Conservation (phyloP, 2,329 filamentous ascomycete genomes). For the Verticillium albo-atrum region DNA sequence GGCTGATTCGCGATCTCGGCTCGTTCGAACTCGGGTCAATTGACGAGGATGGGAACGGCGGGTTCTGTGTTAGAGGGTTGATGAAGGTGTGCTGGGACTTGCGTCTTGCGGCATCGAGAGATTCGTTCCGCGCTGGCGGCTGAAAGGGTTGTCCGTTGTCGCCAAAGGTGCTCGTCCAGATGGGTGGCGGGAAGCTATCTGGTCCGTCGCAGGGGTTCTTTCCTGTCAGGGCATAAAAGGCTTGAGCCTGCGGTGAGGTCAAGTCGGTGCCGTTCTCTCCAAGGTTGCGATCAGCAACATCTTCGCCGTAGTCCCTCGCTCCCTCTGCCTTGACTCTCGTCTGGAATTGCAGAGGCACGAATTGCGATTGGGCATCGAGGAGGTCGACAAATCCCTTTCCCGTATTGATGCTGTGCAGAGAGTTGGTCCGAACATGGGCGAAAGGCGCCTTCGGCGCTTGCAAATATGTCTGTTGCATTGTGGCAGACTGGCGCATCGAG, state of each 20-base stretch:
- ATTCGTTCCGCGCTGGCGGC: conserved; percentile 1
- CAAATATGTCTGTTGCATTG: not conserved
- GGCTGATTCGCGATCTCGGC: not conserved
- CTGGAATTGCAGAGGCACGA: conserved; percentile 44
- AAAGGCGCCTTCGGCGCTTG: conserved; percentile 16
- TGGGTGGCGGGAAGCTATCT: conserved; percentile 10
- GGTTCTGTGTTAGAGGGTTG: conserved; percentile 1
- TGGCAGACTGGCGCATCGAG: not conserved
- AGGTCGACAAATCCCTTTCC: conserved; percentile 42
- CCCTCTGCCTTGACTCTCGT: conserved; percentile 46
- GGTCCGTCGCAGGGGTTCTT: conserved; percentile 6
- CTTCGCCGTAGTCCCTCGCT: conserved; percentile 55
- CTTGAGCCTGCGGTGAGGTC: conserved; percentile 25
- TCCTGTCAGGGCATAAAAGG: conserved; percentile 25
- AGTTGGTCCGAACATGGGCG: conserved; percentile 22
- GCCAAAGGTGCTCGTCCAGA: conserved; percentile 3
- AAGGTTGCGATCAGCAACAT: conserved; percentile 60
- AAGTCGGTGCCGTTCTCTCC: conserved; percentile 28
- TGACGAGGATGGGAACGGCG: not conserved
- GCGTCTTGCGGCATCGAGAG: not conserved
- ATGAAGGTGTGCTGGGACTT: conserved; percentile 1
- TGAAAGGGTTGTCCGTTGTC: conserved; percentile 11
- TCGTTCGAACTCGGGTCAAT: not conserved
- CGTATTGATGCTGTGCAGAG: conserved; percentile 24
- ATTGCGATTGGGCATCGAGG: conserved; percentile 51